A percentile compares a stretch with the other conserved stretches of the same genome.
phyloP scores from a whole-genome alignment of 2,329 filamentous ascomycete genomes.

The Colletotrichum sidae region DNA sequence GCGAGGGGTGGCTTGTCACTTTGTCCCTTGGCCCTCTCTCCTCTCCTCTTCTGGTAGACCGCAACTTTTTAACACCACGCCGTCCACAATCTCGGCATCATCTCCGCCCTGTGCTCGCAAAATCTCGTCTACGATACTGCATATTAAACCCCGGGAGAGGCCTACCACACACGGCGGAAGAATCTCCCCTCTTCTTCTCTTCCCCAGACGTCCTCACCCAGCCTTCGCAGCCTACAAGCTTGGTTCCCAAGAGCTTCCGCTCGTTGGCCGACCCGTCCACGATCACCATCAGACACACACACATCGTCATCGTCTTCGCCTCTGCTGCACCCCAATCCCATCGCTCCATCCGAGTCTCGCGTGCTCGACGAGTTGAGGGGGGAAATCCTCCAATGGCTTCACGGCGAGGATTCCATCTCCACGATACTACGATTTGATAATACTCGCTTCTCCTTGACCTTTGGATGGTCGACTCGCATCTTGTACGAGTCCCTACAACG shows the following conservation, averaged over 20 bases:
- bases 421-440: conserved; percentile 21
- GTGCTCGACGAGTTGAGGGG: conserved; percentile 19
- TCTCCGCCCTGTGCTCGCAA: conserved; percentile 27
- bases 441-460: conserved; percentile 13
- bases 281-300: too few species aligned
- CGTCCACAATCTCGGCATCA: conserved; percentile 16
- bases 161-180: conserved; percentile 14
- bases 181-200: conserved; percentile 2
- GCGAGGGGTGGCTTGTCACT: conserved; percentile 15
- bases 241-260: conserved; percentile 29
- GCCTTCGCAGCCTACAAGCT: conserved; percentile 31
- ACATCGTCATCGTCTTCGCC: too few species aligned
- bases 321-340: too few species aligned
- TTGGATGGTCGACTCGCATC: background rate
- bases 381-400: conserved; percentile 32
- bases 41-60: conserved; percentile 17
- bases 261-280: background rate
- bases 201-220: conserved; percentile 12
- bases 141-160: conserved; percentile 19
- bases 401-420: conserved; percentile 24
- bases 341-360: background rate
- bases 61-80: conserved; percentile 32
- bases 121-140: conserved; percentile 31
- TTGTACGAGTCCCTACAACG: background rate
- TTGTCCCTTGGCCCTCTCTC: background rate